phyloP scores from a whole-genome alignment of 345 rosid species.

The Corymbia maculata region DNA sequence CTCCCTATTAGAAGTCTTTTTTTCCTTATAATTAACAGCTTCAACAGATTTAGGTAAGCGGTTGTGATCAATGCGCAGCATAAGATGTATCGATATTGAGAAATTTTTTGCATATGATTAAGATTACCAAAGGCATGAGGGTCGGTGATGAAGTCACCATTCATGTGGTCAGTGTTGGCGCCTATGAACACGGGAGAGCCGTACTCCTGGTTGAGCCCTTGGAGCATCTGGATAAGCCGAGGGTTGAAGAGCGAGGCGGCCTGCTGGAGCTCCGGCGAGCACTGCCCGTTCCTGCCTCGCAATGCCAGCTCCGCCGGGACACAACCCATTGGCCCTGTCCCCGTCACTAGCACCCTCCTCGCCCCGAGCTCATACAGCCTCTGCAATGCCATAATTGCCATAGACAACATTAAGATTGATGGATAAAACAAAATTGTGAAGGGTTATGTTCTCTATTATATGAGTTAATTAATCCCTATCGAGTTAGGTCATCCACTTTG shows the following conservation, averaged over 20 bases:
- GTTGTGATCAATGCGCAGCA: background rate
- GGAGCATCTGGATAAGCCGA: constrained; percentile 37
- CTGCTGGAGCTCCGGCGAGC: constrained; percentile 41
- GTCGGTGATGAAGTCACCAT: constrained; percentile 41
- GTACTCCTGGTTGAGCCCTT: constrained; percentile 31
- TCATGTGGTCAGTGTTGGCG: constrained; percentile 42
- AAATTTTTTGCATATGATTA: too few species aligned
- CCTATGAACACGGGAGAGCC: constrained; percentile 47
- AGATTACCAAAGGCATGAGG: constrained; percentile 58
- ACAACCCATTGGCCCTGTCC: constrained; percentile 84
- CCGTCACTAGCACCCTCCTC: constrained; percentile 69
- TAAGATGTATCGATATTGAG: background rate
- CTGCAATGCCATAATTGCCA: constrained; percentile 14
- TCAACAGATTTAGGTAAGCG: background rate
- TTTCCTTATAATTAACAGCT: background rate
- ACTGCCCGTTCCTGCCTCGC: constrained; percentile 63
- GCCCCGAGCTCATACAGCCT: constrained; percentile 64
- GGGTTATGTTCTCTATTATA: background rate
- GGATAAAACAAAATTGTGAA: background rate
- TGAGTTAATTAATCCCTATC: background rate
- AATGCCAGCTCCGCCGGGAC: constrained; percentile 73
- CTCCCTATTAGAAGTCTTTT: background rate
- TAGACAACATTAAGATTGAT: background rate
- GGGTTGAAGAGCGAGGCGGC: constrained; percentile 74
- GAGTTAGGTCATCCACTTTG: background rate